Evolutionary conservation across 805 yeast species (phyloP), one percentile per base, ranked within the genome.

Genomic region (Candida sphagnicola): DNA sequence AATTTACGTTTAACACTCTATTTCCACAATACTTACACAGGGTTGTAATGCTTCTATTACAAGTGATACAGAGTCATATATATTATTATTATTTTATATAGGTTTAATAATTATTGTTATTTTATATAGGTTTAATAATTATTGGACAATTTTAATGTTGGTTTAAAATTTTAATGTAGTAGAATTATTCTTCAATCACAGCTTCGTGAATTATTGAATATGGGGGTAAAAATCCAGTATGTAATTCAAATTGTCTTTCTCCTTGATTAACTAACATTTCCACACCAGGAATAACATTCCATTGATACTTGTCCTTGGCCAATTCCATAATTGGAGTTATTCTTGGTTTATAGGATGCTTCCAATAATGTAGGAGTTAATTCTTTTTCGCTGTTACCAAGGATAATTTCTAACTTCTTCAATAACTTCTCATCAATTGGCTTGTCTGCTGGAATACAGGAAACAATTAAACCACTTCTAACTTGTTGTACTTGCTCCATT

Each of bases 231-330:
- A 72, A 58, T 0, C 84, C 83, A 8, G 85, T 86, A 82, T 95
- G 91, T 40, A 78, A 62, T 45, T 73, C 65, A 57, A 90, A 89
- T 65, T 93, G 99, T 47, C 76, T 86, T 35, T 85, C 81, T 34
- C 97, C 99, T 65, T 93, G 99, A 62, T 85, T 81, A 13, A 90
- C 89, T 46, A 93, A 74, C 93, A 95, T 85, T 53, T 89, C 87
- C 25, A 84, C 79, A 10, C 99, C 99, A 6, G 90, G 85, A 47
- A 91, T 74, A n/a, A 82, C 82, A n/a, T 69, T 71, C 95, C 96
- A 88, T 5, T 75, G 73, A 45, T 61, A 74, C 49, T 75, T 68
- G 21, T 73, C 76, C 19, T 57, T 56, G 5, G 97, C 96, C 17
- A 85, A 56, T 50, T 69, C 68, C 96, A 93, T 90, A 29, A 91